Base-by-base conservation (phyloP, 257 asterid genomes). In the Ajuga chamaepitys region DNA sequence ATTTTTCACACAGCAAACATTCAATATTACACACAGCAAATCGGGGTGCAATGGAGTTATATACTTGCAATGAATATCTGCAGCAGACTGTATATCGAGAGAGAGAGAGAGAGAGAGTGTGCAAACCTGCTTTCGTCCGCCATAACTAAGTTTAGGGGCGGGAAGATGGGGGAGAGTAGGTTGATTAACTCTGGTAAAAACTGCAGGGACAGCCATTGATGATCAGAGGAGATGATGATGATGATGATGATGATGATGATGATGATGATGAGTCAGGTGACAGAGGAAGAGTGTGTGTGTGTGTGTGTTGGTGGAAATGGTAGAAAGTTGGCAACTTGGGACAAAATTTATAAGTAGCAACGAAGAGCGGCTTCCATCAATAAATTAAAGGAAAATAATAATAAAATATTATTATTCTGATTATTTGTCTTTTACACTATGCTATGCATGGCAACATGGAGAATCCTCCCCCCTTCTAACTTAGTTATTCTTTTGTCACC, bases 121-220 rank as follows among this genome's bases (percentile, higher is more conserved):
- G 34, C 68, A 34, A 14, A 84, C 95, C 86, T 79, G 80, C 58
- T 74, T 84, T 30, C 74, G 80, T 34, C 70, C 56, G 7, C 46
- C 66, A 58, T 52, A 14, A 21, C 35, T 40, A 34, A 78, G 66
- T 18, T 70, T 79, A 60, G 83, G 83, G 18, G 50, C 20, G 22
- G 75, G 37, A 16, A 72, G 26, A 42, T 5, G 60, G 5, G 67
- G 75, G 0, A 71, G 70, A 21, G 75, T 30, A 9, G 79, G 41
- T 40, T 74, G 78, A 66, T 73, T 84, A 5, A 77, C 58, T 52
- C 71, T 76, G 48, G 73, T 66, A 68, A 73, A 75, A 77, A 70
- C 53, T 21, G 85, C 85, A 28, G 77, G 60, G 51, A 75, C 72
- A n/a, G 91, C 85, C 91, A 84, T 84, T 44, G 8, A 16, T 47